Evolutionary conservation across 108 stramenopile species (phyloP), one percentile per base, ranked within the genome.

Genomic region (Fragilaria crotonensis): DNA sequence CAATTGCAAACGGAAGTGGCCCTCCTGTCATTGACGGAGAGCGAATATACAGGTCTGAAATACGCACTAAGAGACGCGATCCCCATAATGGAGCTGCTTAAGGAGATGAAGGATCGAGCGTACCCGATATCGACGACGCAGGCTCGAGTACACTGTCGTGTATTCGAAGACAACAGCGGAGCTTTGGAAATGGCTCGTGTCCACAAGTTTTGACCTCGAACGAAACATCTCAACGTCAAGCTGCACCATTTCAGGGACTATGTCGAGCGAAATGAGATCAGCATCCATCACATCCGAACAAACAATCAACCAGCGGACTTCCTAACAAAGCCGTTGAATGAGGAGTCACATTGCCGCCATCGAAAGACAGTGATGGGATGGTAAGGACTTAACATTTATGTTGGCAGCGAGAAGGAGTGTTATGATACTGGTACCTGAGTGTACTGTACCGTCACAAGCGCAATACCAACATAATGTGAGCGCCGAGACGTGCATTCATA

Each of bases 131-230:
- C 7, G 9, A 9, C 29, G 11, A 9, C 21, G 5, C 23, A n/a
- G 19, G 54, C 68, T n/a, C 23, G 28, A 5, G 45, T 69, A 1
- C 58, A 71, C 32, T 65, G 58, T 44, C 58, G 60, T 26, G 63
- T 45, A 1, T 71, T 71, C 57, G 70, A 71, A 55, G 70, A 71
- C 32, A 65, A 71, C 44, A 56, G 54, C 31, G 64, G 64, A 25
- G 57, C 52, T 14, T 33, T 71, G 19, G 64, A 71, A 32, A 49
- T 66, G 2, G 58, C 58, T 23, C 33, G 18, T 3, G 30, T 27
- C 2, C 57, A 49, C 47, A 66, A 66, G 59, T 25, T 9, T 18
- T 2, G 65, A 22, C 57, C 65, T 1, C 26, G 65, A 5, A 66
- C 65, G 18, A 57, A 59, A 33, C 57, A 66, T 31, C n/a, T 66